A percentile compares a stretch with the other conserved stretches of the same genome.
Evolutionary conservation across 129 eudicot genomes (phyloP).

Genomic region (Helianthus tuberosus): DNA sequence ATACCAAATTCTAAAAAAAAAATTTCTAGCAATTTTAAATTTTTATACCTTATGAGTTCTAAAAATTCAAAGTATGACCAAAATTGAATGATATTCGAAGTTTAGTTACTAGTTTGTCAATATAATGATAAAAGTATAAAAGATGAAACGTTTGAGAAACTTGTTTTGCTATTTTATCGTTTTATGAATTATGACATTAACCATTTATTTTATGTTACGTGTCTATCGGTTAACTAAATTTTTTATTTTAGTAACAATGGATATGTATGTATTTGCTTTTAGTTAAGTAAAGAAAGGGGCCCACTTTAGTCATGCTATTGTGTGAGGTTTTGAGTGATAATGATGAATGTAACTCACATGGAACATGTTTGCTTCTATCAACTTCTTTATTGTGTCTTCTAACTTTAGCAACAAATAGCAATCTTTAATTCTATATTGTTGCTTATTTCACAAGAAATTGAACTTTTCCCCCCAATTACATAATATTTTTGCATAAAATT

Average conservation of each 20-base stretch:
- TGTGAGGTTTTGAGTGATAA: constrained; percentile 30
- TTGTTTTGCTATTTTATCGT: neutral
- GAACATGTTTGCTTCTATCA: constrained; percentile 41
- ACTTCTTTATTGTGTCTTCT: constrained; percentile 20
- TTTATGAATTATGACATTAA: neutral
- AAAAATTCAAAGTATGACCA: too few relatives aligned
- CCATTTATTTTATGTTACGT: neutral
- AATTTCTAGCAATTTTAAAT: too few relatives aligned
- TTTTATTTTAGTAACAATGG: neutral
- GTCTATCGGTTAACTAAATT: neutral
- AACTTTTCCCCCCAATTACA: neutral
- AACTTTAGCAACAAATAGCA: constrained; percentile 29
- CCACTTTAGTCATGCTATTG: constrained; percentile 42
- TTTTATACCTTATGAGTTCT: too few relatives aligned
- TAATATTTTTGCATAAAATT: constrained; percentile 13
- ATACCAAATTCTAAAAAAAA: too few relatives aligned
- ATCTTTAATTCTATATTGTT: constrained; percentile 5
- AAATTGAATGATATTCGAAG: too few relatives aligned
- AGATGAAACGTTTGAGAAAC: neutral
- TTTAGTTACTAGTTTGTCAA: neutral
- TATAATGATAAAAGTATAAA: neutral
- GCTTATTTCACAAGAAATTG: constrained; percentile 27
- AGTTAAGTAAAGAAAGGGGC: constrained; percentile 26
- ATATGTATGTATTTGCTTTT: constrained; percentile 19
- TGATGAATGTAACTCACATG: constrained; percentile 43